phyloP scores from a whole-genome alignment of 176 grass and related monocot genomes.

The Zea luxurians region DNA sequence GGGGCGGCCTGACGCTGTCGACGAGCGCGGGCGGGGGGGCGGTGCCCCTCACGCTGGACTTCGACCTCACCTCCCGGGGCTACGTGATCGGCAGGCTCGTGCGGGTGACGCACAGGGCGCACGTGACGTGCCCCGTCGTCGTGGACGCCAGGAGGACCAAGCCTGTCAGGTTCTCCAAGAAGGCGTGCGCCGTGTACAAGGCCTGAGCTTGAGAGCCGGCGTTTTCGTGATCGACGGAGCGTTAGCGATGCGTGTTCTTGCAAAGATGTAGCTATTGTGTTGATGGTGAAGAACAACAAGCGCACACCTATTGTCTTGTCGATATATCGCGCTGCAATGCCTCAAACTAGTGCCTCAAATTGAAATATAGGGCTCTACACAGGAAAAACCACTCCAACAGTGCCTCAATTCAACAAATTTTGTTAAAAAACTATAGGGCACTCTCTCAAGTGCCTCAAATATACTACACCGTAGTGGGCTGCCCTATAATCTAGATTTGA shows the following conservation, averaged over 20 bases:
- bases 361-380: too few relatives aligned
- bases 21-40: conserved; percentile 50
- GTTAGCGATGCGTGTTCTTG: background rate
- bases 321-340: conserved; percentile 15
- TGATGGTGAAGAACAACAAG: conserved; percentile 43
- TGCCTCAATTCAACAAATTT: too few relatives aligned
- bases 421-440: too few relatives aligned
- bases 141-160: conserved; percentile 60
- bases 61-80: conserved; percentile 67
- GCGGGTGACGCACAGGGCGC: conserved; percentile 76
- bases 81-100: conserved; percentile 91
- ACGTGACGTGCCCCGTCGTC: conserved; percentile 59
- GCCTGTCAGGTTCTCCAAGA: conserved; percentile 63
- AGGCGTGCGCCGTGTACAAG: conserved; percentile 59
- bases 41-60: conserved; percentile 75
- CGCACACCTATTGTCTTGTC: conserved; percentile 32
- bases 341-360: too few relatives aligned
- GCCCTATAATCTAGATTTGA: too few relatives aligned
- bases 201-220: background rate
- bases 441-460: too few relatives aligned
- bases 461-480: too few relatives aligned
- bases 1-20: conserved; percentile 58
- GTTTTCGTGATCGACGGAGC: background rate
- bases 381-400: too few relatives aligned
- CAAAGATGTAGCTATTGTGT: conserved; percentile 38